Base-by-base conservation (phyloP, 805 yeast genomes). In the Candida montana region DNA sequence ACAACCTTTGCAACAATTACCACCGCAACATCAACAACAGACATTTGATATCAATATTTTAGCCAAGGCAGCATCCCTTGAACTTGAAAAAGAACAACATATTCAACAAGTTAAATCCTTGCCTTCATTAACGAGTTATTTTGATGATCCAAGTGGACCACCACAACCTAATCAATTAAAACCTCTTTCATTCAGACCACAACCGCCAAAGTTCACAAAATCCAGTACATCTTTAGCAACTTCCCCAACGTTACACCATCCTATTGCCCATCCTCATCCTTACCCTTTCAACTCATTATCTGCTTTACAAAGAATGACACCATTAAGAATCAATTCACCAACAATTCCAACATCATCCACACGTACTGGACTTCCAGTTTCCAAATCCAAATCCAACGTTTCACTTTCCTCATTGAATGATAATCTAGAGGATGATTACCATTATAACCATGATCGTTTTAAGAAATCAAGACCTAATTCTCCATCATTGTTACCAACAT, bases 291-390 rank as follows among this genome's bases (percentile, higher is more conserved):
- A 59, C 46, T 68, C 72, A 1, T 50, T 73, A 18, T 65, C 76
- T 0, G 71, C 83, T 3, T 58, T 81, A 40, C 84, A 79, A 54
- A 67, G 80, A 54, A 75, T 79, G 81, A 79, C 83, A 0, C 84
- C 83, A 7, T 54, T 77, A 21, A 57, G 68, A 41, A 52, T 46
- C 45, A 55, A 19, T 51, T 61, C 41, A 29, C 62, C 42, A 27
- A 48, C 54, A 28, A 24, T 37, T 3, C 58, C 36, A 31, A 50
- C 54, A 13, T 37, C 42, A 13, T 34, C 50, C 13, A 31, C 51
- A 19, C 31, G 47, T 24, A 41, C 49, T 10, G 47, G 49, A n/a
- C 20, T 61, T 10, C 41, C 54, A 23, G 26, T 46, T 37, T 41
- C 48, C 33, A 45, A 55, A 50, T 40, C 57, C 10, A 55, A 54